Evolutionary conservation across 176 grass and related monocot genomes (phyloP).

Genomic region (Tuctoria greenei): DNA sequence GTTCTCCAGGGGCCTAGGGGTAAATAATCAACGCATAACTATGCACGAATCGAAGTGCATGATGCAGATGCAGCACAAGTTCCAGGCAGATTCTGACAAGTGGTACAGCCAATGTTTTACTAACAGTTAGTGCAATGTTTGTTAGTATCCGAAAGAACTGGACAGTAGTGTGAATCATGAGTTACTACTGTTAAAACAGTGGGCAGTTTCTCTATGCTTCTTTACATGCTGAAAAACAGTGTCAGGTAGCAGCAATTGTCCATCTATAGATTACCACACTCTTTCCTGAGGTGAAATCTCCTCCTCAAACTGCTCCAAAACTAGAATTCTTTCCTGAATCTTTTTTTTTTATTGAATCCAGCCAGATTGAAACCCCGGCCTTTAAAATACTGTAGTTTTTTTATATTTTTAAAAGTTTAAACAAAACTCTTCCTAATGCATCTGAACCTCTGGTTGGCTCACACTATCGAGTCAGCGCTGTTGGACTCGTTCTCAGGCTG

Average conservation of each 20-base stretch:
- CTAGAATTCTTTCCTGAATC: no score
- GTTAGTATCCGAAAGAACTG: not conserved
- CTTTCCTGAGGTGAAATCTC: no score
- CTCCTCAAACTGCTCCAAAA: no score
- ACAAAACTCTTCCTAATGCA: no score
- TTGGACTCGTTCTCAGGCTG: conserved; percentile 35
- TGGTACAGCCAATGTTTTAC: not conserved
- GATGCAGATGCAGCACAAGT: not conserved
- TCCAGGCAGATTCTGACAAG: not conserved
- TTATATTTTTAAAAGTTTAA: no score
- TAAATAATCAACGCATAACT: not conserved
- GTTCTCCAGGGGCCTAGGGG: not conserved
- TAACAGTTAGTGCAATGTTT: not conserved
- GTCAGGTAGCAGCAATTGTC: conserved; percentile 13
- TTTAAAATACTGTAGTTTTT: no score
- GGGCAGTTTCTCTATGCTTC: conserved; percentile 9
- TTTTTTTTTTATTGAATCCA: no score
- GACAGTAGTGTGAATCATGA: not conserved
- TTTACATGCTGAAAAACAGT: conserved; percentile 29
- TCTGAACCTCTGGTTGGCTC: not conserved
- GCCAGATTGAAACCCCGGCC: no score
- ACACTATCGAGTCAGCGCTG: conserved; percentile 53
- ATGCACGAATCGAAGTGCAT: not conserved
- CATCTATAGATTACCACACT: conserved; percentile 38
- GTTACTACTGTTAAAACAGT: not conserved